phyloP scores from a whole-genome alignment of 202 grass and related monocot genomes.

The Carex sylvatica region DNA sequence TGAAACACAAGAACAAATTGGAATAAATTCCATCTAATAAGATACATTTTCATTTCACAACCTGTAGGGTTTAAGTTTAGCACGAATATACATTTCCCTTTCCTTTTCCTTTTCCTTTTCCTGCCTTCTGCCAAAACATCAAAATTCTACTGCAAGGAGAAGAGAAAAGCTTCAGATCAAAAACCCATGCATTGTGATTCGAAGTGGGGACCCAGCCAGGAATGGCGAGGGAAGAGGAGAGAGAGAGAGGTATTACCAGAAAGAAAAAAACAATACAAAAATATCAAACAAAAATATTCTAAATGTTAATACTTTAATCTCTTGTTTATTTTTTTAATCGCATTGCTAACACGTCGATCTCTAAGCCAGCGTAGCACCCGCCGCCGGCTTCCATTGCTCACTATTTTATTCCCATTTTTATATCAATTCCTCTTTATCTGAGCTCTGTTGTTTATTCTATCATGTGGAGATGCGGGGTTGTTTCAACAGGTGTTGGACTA shows the following conservation, averaged over 20 bases:
- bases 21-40: conserved; percentile 23
- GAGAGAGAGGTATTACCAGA: background rate
- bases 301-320: conserved; percentile 4
- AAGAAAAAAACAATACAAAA: background rate
- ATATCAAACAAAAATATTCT: conserved; percentile 5
- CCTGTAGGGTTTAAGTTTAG: background rate
- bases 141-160: conserved; percentile 11
- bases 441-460: background rate
- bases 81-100: conserved; percentile 15
- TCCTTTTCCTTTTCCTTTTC: background rate
- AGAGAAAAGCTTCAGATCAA: background rate
- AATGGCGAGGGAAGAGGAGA: background rate
- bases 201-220: conserved; percentile 12
- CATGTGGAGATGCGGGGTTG: too few species aligned
- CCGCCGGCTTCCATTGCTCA: conserved; percentile 1
- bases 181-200: background rate
- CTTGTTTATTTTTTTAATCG: background rate
- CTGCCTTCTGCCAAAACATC: background rate
- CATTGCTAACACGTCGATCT: background rate
- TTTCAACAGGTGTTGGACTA: too few species aligned
- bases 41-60: conserved; percentile 26
- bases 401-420: conserved; percentile 12
- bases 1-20: conserved; percentile 41
- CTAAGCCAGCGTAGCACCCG: background rate
- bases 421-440: background rate